Evolutionary conservation across 139 green algal genomes (phyloP).

Genomic region (Chlorella sp.): DNA sequence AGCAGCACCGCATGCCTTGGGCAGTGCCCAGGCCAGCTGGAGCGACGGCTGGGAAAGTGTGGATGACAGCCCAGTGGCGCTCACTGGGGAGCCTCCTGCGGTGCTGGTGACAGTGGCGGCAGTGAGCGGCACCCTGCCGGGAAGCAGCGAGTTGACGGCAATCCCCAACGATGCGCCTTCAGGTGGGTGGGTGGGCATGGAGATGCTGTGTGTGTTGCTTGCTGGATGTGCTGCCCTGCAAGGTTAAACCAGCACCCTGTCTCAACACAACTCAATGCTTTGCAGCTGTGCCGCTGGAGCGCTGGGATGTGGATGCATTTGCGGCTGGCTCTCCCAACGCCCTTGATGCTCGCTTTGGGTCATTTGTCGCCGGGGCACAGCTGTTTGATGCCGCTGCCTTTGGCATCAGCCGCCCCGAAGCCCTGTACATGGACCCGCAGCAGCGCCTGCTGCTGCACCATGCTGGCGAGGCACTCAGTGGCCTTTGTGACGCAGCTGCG

Average conservation of each 20-base stretch:
- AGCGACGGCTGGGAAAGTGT: too few species aligned
- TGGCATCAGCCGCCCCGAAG: conserved; percentile 49
- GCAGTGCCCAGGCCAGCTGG: too few species aligned
- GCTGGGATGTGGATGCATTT: conserved; percentile 55
- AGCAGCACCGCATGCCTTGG: too few species aligned
- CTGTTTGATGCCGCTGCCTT: conserved; percentile 49
- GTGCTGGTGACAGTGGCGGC: neutral
- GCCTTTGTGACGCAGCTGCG: neutral
- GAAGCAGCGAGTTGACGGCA: neutral
- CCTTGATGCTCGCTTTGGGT: conserved; percentile 47
- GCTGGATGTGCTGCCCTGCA: too few species aligned
- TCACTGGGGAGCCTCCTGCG: neutral
- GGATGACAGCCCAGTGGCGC: too few species aligned
- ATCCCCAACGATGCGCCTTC: neutral
- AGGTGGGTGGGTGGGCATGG: neutral
- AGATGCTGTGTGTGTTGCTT: neutral
- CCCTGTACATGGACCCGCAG: conserved; percentile 71
- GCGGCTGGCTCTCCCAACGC: neutral
- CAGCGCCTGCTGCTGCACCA: conserved; percentile 76
- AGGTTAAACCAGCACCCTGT: neutral
- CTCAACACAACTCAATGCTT: neutral
- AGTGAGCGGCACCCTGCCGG: neutral
- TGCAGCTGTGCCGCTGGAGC: conserved; percentile 41
- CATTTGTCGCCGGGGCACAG: conserved; percentile 44
- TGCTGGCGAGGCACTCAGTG: conserved; percentile 35